Conservation (phyloP, 768 basidiomycete genomes). For the Phlegmacium glaucopus region DNA sequence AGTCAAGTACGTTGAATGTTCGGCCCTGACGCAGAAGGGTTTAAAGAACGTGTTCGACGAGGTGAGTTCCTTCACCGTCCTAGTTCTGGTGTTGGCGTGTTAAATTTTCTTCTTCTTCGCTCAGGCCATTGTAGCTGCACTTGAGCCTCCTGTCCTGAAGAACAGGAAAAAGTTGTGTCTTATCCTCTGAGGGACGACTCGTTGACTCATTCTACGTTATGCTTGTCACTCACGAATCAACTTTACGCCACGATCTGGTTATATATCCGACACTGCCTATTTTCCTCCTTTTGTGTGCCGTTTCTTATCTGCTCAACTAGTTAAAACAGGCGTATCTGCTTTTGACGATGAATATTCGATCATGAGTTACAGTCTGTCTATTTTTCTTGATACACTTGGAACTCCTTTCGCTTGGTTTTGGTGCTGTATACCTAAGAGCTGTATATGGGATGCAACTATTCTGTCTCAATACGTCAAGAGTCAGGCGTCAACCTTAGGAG, state of each 20-base stretch:
- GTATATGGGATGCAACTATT: too few species aligned
- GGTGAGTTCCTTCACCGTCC: slow-evolving; percentile 52
- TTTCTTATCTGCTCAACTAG: slow-evolving; percentile 34
- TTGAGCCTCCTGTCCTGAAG: slow-evolving; percentile 88
- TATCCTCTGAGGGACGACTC: slow-evolving; percentile 60
- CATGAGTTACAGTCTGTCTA: slow-evolving; percentile 14
- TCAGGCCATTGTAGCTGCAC: slow-evolving; percentile 96
- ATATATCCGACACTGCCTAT: slow-evolving; percentile 41
- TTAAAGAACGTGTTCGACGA: slow-evolving; percentile 99
- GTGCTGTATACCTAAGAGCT: too few species aligned
- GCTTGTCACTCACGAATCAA: slow-evolving; percentile 33
- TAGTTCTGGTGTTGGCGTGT: not conserved
- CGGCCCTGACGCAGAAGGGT: slow-evolving; percentile 98
- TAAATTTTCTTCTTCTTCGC: slow-evolving; percentile 4
- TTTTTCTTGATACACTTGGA: slow-evolving; percentile 14
- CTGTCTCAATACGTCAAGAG: too few species aligned
- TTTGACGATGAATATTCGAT: slow-evolving; percentile 16
- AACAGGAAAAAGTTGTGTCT: slow-evolving; percentile 76
- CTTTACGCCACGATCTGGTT: slow-evolving; percentile 40
- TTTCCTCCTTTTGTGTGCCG: slow-evolving; percentile 25
- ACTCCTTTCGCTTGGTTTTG: not conserved
- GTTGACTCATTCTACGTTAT: slow-evolving; percentile 30
- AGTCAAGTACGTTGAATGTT: slow-evolving; percentile 99
- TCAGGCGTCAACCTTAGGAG: too few species aligned
- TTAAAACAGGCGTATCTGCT: slow-evolving; percentile 36